Base-by-base conservation (phyloP, 495 filamentous ascomycete species). In the Parathielavia hyrcaniae region DNA sequence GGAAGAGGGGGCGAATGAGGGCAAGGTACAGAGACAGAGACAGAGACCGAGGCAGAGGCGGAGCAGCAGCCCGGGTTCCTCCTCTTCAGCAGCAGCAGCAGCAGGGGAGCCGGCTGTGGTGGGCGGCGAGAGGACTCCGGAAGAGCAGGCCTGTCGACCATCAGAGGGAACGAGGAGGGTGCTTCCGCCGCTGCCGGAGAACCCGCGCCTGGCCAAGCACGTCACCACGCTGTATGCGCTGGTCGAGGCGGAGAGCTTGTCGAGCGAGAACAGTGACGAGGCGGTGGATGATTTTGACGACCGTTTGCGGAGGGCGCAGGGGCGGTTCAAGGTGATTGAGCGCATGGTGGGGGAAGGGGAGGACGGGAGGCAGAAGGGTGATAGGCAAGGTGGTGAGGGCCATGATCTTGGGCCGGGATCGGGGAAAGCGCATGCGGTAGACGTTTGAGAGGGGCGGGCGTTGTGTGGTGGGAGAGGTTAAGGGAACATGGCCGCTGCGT, bases 231-330 rank as follows among this genome's bases (percentile, higher is more conserved):
- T 96, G 6, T 79, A 87, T 55, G 87, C 85, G 44, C 72, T 96
- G n/a, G 81, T 85, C 1, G 90, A 95, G 59, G 85, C 87, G 0
- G 83, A 82, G n/a, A 91, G 82, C 16, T 68, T 96, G 12, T 83
- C 84, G 8, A 88, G 83, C 34, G 74, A 82, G 48, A 97, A 97
- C 64, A 86, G 79, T 1, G 91, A 96, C 62, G 89, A 91, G 45
- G 83, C 87, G 6, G 87, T 96, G 19, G 83, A 85, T 23, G 89
- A 92, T 63, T 87, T 91, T 59, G 90, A 97, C 61, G 89, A 93
- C 67, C 78, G 91, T 36, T 61, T 93, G 51, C 90, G 87, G 72
- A 80, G 86, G 61, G 91, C 90, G 11, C 75, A 84, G 52, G 82
- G 84, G n/a, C 92, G 92, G 66, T 78, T 79, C 1, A 92, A 88